phyloP scores from a whole-genome alignment of 192 early-diverging fungal species.

The Thamnidium elegans region DNA sequence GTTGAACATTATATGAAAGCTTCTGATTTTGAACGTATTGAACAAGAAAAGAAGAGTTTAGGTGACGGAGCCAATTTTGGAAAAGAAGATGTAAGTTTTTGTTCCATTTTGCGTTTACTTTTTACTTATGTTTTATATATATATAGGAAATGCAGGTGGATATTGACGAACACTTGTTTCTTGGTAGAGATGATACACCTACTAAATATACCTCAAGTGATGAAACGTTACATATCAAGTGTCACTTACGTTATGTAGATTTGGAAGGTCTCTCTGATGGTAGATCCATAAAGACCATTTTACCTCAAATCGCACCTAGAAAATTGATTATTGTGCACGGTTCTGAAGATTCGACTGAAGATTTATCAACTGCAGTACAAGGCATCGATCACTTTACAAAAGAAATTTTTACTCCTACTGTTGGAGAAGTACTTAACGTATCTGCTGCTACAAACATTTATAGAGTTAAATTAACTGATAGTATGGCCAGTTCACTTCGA shows the following conservation, averaged over 20 bases:
- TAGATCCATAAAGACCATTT: slow-evolving; percentile 79
- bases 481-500: slow-evolving; percentile 73
- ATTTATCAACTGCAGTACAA: slow-evolving; percentile 61
- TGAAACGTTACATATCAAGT: slow-evolving; percentile 59
- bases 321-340: slow-evolving; percentile 92
- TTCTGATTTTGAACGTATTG: slow-evolving; percentile 55
- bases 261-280: slow-evolving; percentile 91
- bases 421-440: slow-evolving; percentile 86
- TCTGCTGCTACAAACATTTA: slow-evolving; percentile 87
- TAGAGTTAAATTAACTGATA: slow-evolving; percentile 85
- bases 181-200: slow-evolving; percentile 64
- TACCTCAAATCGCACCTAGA: slow-evolving; percentile 73
- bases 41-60: slow-evolving; percentile 34
- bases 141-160: slow-evolving; percentile 40
- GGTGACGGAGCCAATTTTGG: slow-evolving; percentile 32
- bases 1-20: slow-evolving; percentile 34
- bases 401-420: slow-evolving; percentile 77
- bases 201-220: slow-evolving; percentile 74
- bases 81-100: slow-evolving; percentile 50
- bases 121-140: background rate
- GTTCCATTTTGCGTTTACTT: background rate
- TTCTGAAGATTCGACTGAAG: slow-evolving; percentile 61
- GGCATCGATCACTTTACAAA: slow-evolving; percentile 70
- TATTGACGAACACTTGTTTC: slow-evolving; percentile 39
- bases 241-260: slow-evolving; percentile 83